Evolutionary conservation across 257 asterid genomes (phyloP).

Genomic region (Mentha longifolia): DNA sequence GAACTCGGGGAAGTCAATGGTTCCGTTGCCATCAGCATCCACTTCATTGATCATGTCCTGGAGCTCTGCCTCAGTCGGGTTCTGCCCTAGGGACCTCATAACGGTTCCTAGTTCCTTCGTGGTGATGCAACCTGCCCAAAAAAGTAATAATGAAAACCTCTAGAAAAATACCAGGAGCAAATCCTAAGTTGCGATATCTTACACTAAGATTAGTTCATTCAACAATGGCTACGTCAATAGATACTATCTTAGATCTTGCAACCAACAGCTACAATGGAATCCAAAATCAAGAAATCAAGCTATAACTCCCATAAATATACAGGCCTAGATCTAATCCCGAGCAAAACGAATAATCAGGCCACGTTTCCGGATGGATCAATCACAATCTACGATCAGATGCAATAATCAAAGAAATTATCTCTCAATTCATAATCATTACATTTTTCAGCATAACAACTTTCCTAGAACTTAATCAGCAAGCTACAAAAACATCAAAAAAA

Average conservation of each 20-base stretch:
- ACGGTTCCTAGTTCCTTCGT: conserved; percentile 81
- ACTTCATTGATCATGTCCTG: conserved; percentile 79
- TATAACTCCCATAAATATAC: not conserved
- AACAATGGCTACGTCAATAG: not conserved
- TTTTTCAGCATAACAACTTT: not conserved
- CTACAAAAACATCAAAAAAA: conserved; percentile 1
- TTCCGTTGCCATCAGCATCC: conserved; percentile 78
- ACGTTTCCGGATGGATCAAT: not conserved
- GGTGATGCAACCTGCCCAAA: conserved; percentile 58
- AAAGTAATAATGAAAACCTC: not conserved
- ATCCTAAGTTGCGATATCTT: not conserved
- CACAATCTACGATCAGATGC: conserved; percentile 11
- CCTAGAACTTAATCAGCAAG: conserved; percentile 16
- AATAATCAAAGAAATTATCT: not conserved
- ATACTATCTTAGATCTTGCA: not conserved
- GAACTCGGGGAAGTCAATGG: conserved; percentile 77
- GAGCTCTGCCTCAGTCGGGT: conserved; percentile 78
- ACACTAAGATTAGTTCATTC: not conserved
- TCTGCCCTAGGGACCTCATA: conserved; percentile 76
- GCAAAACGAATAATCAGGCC: not conserved
- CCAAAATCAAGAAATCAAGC: not conserved
- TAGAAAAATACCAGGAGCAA: not conserved
- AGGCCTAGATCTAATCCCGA: not conserved
- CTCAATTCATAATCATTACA: conserved; percentile 16
- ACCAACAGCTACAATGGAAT: not conserved